These are phyloP conservation scores for Myochromella boudieri DNA, from an alignment of 768 basidiomycete genomes.

Conservation along the genomic window DNA sequence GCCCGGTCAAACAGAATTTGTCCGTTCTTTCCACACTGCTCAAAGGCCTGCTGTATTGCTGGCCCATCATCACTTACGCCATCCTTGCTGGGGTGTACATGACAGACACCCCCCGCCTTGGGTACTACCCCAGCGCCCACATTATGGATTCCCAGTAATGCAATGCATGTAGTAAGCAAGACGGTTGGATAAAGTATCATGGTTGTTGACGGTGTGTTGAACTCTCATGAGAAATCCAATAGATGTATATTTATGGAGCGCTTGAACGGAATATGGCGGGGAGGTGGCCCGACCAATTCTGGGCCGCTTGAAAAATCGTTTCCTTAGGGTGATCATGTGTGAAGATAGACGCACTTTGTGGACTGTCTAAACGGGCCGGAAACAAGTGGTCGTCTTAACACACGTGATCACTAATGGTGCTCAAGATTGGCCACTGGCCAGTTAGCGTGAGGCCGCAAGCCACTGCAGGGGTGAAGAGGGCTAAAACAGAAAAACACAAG, in stretches of 20 bases:
- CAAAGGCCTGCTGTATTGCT: constrained; percentile 23
- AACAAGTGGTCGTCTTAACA: no score
- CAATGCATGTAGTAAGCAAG: constrained; percentile 17
- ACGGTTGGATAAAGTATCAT: constrained; percentile 16
- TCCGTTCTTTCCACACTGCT: constrained; percentile 12
- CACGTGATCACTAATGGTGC: no score
- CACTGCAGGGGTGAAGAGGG: no score
- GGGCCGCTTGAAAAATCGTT: no score
- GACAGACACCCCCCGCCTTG: constrained; percentile 13
- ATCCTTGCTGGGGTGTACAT: constrained; percentile 17
- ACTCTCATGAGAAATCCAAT: no score
- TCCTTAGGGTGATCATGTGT: no score
- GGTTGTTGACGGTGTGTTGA: background rate
- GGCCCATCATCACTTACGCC: constrained; percentile 22
- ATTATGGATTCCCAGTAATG: constrained; percentile 13
- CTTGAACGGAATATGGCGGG: background rate
- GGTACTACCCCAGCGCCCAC: background rate
- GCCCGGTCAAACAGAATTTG: constrained; percentile 27
- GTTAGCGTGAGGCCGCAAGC: no score
- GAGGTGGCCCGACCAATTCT: no score
- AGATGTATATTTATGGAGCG: background rate
- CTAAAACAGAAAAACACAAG: no score
- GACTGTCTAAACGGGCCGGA: no score
- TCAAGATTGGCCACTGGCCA: no score
- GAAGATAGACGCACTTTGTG: no score